Percentiles rank a stretch among this genome's conserved stretches.
These are phyloP conservation scores for Scleroderma bovista DNA, from an alignment of 768 basidiomycete species.

Conservation along the genomic window DNA sequence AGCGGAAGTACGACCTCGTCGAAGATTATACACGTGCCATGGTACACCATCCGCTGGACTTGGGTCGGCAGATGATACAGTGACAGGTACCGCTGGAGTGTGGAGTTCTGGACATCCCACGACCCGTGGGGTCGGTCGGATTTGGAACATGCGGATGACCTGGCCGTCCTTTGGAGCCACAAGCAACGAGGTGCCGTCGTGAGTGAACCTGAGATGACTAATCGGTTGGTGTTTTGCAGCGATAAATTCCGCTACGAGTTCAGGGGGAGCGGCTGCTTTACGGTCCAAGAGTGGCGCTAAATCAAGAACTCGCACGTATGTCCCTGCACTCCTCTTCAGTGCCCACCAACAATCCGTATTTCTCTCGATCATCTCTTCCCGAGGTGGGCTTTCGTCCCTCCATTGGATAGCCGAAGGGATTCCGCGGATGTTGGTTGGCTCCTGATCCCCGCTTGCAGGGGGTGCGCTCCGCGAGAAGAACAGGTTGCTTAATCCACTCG, in stretches of 20 bases:
- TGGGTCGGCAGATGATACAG: constrained; percentile 1
- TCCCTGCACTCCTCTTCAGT: constrained; percentile 25
- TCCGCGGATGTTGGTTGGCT: constrained; percentile 3
- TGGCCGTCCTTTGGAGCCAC: constrained; percentile 54
- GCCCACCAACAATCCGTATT: constrained; percentile 5
- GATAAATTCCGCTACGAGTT: constrained; percentile 42
- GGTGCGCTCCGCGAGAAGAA: constrained; percentile 62
- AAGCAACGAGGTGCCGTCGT: constrained; percentile 47
- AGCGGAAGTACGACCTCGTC: constrained; percentile 67
- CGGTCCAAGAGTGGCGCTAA: constrained; percentile 32
- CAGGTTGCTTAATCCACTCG: constrained; percentile 27
- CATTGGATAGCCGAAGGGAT: constrained; percentile 10
- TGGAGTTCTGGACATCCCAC: constrained; percentile 8
- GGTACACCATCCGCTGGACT: constrained; percentile 22
- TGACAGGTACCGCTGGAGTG: constrained; percentile 1
- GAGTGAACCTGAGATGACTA: constrained; percentile 43
- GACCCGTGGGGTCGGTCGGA: constrained; percentile 25
- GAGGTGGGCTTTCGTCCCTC: constrained; percentile 8
- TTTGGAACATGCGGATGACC: constrained; percentile 43
- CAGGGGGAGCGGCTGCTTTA: constrained; percentile 18
- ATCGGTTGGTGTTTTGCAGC: constrained; percentile 45
- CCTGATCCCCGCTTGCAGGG: constrained; percentile 28
- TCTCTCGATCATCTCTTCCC: constrained; percentile 5
- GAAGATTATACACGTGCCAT: constrained; percentile 62
- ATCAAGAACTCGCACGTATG: constrained; percentile 55